Evolutionary conservation across 208 protist genomes (phyloP).

Genomic region (Trypanosoma melophagium): DNA sequence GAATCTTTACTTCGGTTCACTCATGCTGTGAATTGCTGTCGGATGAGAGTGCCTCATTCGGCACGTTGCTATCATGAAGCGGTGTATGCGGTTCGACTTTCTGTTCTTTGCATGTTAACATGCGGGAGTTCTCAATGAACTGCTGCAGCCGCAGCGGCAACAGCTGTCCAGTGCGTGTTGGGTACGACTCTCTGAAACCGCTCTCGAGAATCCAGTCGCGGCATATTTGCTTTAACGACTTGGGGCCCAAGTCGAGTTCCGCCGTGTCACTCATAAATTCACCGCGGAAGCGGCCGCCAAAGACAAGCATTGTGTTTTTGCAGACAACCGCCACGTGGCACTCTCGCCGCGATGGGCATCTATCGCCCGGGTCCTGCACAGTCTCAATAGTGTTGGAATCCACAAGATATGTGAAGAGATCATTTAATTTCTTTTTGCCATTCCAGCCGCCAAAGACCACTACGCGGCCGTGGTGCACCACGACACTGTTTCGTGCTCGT

Average conservation of each 20-base stretch:
- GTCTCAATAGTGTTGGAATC: conserved; percentile 72
- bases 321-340: conserved; percentile 85
- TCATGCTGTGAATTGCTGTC: conserved; percentile 31
- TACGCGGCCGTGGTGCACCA: conserved; percentile 80
- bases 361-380: conserved; percentile 55
- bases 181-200: conserved; percentile 25
- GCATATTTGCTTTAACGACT: conserved; percentile 46
- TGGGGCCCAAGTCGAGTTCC: conserved; percentile 70
- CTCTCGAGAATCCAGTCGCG: conserved; percentile 60
- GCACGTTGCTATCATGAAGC: conserved; percentile 8
- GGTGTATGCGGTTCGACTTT: conserved; percentile 16
- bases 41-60: conserved; percentile 27
- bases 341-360: conserved; percentile 79
- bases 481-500: conserved; percentile 82
- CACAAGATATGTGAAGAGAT: conserved; percentile 82
- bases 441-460: conserved; percentile 90
- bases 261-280: conserved; percentile 84
- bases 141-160: conserved; percentile 46
- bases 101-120: conserved; percentile 12
- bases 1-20: no score
- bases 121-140: conserved; percentile 23
- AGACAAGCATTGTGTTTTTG: conserved; percentile 87
- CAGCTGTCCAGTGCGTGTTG: conserved; percentile 22
- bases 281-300: conserved; percentile 86
- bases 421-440: conserved; percentile 86